Percentiles rank a stretch among this genome's conserved stretches.
phyloP scores from a whole-genome alignment of 2,329 filamentous ascomycete species.

The Madurella fahalii region DNA sequence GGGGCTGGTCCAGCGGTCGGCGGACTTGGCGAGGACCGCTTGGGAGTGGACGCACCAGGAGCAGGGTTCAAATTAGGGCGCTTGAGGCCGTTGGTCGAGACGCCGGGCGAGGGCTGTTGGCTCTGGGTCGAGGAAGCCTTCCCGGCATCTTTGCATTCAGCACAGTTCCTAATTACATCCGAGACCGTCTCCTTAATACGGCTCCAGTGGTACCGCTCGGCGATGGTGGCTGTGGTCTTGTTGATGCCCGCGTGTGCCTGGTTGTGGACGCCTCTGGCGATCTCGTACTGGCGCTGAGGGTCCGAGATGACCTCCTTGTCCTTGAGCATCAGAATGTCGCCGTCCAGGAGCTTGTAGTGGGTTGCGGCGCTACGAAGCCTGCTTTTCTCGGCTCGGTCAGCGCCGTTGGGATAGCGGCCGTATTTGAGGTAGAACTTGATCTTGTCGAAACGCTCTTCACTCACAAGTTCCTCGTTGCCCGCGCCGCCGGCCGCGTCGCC shows the following conservation, averaged over 20 bases:
- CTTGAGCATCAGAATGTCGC: slow-evolving; percentile 89
- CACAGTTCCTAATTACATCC: slow-evolving; percentile 87
- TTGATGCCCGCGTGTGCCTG: slow-evolving; percentile 87
- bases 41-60: slow-evolving; percentile 18
- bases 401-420: slow-evolving; percentile 86
- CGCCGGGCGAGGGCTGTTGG: slow-evolving; percentile 13
- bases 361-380: slow-evolving; percentile 88
- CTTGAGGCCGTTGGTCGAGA: slow-evolving; percentile 19
- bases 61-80: slow-evolving; percentile 19
- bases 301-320: slow-evolving; percentile 96
- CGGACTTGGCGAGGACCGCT: slow-evolving; percentile 24
- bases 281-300: slow-evolving; percentile 83
- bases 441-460: slow-evolving; percentile 97
- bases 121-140: slow-evolving; percentile 42
- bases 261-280: slow-evolving; percentile 73
- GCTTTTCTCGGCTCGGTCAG: slow-evolving; percentile 92
- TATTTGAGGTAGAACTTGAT: slow-evolving; percentile 97
- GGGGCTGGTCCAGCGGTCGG: slow-evolving; percentile 10
- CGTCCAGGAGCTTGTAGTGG: slow-evolving; percentile 80
- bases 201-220: slow-evolving; percentile 94
- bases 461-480: slow-evolving; percentile 77
- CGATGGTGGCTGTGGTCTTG: slow-evolving; percentile 92
- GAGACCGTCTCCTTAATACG: slow-evolving; percentile 97
- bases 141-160: slow-evolving; percentile 77
- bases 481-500: slow-evolving; percentile 40